Base-by-base conservation (phyloP, 331 rosid genomes). In the Stylosanthes scabra region DNA sequence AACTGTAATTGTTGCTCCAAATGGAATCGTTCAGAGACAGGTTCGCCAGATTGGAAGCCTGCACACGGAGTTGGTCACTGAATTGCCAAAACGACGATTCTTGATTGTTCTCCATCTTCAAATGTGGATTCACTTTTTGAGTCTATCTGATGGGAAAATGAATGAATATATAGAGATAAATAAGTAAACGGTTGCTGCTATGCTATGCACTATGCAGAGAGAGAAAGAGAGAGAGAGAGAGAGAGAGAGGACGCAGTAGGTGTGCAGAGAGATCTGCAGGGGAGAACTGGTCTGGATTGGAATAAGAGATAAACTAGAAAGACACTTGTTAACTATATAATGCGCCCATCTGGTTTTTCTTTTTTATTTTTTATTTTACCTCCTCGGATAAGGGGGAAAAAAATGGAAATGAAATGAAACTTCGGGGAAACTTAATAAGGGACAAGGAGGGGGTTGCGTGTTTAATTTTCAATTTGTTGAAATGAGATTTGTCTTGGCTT, bases 51-150 rank as follows among this genome's bases (percentile, higher is more conserved):
- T 81, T 89, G 2, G 96, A 72, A 5, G 85, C 66, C 71, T 95
- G 97, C 3, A 84, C 70, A 3, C 99, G 87, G 15, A 95, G 96
- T 82, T 92, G 92, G 28, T 92, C 99, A 75, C 99, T 95, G 89
- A 95, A 92, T 52, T 95, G 97, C 91, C 94, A 85, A 39, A 95
- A 92, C 0, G 96, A 92, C 0, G 96, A 88, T 9, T 90, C 93
- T 64, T 89, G 88, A 83, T 87, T 93, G 72, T 72, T 87, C 86
- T 92, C 97, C 99, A 92, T 95, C 34, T 7, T 56, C 10, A 28
- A 77, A 63, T 3, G 14, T 54, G 11, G 6, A 3, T 66, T n/a
- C 41, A 46, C 8, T 45, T 46, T 46, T 75, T 8, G 42, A 37
- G 67, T 34, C 42, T 62, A 2, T 4, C 44, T 9, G 47, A 20